Conservation (phyloP, 306 rosid species). For the Benincasa hispida region DNA sequence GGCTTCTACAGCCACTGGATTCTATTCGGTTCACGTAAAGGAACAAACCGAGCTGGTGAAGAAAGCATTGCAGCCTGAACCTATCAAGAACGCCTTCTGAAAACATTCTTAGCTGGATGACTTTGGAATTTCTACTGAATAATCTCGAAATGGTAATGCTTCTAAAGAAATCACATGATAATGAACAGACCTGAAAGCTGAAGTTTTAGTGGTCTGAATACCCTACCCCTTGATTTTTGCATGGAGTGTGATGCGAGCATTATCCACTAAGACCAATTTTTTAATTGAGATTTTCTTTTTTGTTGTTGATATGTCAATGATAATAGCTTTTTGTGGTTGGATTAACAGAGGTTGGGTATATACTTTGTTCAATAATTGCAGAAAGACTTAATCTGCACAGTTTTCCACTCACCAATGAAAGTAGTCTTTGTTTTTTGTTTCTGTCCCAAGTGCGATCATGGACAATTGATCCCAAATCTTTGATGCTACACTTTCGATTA, state of each 20-base stretch:
- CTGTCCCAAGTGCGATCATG: background rate
- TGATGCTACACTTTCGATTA: background rate
- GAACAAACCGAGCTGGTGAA: slow-evolving; percentile 74
- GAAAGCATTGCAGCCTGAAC: slow-evolving; percentile 65
- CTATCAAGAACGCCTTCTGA: slow-evolving; percentile 24
- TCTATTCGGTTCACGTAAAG: slow-evolving; percentile 61
- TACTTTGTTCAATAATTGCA: background rate
- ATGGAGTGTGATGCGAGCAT: background rate
- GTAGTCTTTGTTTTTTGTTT: background rate
- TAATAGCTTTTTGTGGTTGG: background rate
- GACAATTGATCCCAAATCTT: background rate
- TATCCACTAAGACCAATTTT: slow-evolving; percentile 9
- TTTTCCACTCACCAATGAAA: background rate
- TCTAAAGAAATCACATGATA: background rate
- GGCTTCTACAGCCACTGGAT: slow-evolving; percentile 88
- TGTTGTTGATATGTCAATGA: background rate
- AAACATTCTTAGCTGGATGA: background rate
- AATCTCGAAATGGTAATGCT: background rate
- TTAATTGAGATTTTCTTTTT: background rate
- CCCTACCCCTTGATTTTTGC: background rate
- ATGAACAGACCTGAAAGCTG: too few species aligned
- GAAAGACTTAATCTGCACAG: background rate
- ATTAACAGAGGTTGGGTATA: background rate
- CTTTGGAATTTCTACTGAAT: background rate
- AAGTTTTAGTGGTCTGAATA: background rate